Base-by-base conservation (phyloP, 31 red algal species). In the Porphyra umbilicalis region DNA sequence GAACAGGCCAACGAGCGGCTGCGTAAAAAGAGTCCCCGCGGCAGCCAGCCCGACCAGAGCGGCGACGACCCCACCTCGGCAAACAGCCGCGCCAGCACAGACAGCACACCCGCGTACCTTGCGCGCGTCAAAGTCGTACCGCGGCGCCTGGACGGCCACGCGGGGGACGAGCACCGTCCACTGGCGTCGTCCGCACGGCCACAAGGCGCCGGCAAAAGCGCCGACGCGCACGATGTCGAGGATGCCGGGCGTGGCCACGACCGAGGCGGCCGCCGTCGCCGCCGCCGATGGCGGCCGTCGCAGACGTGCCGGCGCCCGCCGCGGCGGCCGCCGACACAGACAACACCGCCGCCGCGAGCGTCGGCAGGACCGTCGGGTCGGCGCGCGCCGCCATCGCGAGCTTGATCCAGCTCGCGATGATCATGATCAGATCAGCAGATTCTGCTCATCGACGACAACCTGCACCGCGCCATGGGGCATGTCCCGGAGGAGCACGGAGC, bases 101-200 rank as follows among this genome's bases (percentile, higher is more conserved):
- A 71, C 57, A 18, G 57, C 57, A 71, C 57, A 4, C 57, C 57
- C 57, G 57, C 57, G 83, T 35, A 78, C 32, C 35, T n/a, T 20
- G 14, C 35, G 32, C 15, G 81, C 82, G 75, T 90, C 92, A 9
- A 83, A 40, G 34, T 90, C 77, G 8, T 68, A 83, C 38, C 82
- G 83, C 18, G 84, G 80, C 79, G 89, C 77, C 33, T 87, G 84
- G n/a, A 88, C 85, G 35, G 84, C 78, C 0, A 96, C 85, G 35
- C 90, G 81, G 16, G 94, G 92, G 30, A 93, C 91, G 10, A 96
- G 81, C 42, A 96, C 94, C 83, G 92, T 90, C 30, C 86, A 82
- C 0, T 90, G 94, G 33, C 90, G 92, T 20, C 90, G 92, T 8
- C 90, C 46, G 68, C 90, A 83, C 30, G 94, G 90, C 36, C 90